A percentile compares a stretch with the other conserved stretches of the same genome.
phyloP scores from a whole-genome alignment of 441 rosid species.

The Gossypium lobatum region DNA sequence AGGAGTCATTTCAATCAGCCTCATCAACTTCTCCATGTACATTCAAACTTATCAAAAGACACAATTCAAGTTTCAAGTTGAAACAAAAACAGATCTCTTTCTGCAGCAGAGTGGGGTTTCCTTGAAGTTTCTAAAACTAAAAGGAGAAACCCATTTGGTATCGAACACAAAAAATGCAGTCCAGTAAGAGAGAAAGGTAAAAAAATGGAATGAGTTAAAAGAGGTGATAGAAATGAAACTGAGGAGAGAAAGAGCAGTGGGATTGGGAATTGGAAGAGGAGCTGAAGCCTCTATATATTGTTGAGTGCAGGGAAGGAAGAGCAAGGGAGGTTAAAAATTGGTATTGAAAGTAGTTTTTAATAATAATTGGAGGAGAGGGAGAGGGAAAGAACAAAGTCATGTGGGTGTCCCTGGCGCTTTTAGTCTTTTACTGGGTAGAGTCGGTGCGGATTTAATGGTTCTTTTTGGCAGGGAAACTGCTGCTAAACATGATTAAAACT shows the following conservation, averaged over 20 bases:
- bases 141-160: neutral
- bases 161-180: neutral
- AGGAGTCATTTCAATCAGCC: constrained; percentile 24
- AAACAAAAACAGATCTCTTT: neutral
- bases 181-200: neutral
- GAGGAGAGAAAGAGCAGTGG: neutral
- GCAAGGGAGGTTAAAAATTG: constrained; percentile 29
- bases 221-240: constrained; percentile 22
- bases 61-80: neutral
- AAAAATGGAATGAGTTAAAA: constrained; percentile 30
- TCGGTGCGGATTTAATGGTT: constrained; percentile 51
- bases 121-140: constrained; percentile 8
- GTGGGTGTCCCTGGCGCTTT: constrained; percentile 34
- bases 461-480: neutral
- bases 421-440: constrained; percentile 21
- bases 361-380: constrained; percentile 16
- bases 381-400: constrained; percentile 25
- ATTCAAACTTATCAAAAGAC: neutral
- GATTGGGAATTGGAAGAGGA: constrained; percentile 22
- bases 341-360: constrained; percentile 1
- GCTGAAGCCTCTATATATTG: constrained; percentile 35
- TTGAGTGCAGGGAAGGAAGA: constrained; percentile 30
- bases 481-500: neutral
- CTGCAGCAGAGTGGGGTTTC: constrained; percentile 9
- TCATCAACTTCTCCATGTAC: constrained; percentile 27